phyloP scores from a whole-genome alignment of 2,329 filamentous ascomycete species.

The Ophiognomonia clavigignenti-juglandacearum region DNA sequence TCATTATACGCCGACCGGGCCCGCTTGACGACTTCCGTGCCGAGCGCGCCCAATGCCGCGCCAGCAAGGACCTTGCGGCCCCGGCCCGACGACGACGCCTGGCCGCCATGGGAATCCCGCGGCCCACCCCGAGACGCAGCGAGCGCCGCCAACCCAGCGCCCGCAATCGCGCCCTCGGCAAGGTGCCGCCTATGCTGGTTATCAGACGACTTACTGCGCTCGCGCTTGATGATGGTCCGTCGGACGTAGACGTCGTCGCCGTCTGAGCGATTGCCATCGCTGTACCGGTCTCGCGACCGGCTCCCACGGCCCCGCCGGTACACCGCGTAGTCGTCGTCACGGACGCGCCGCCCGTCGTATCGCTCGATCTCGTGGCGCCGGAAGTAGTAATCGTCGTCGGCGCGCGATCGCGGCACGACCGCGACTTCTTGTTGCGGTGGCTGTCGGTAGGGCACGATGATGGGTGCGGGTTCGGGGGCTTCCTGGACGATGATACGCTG shows the following conservation, averaged over 20 bases:
- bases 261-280: constrained; percentile 32
- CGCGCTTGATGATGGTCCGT: constrained; percentile 44
- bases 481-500: constrained; percentile 59
- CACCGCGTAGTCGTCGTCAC: constrained; percentile 29
- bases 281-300: constrained; percentile 31
- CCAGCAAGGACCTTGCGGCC: constrained; percentile 57
- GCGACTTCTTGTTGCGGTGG: constrained; percentile 32
- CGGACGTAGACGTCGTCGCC: constrained; percentile 37
- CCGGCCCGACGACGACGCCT: constrained; percentile 45
- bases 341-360: constrained; percentile 27
- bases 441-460: constrained; percentile 43
- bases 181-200: constrained; percentile 52
- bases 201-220: constrained; percentile 44
- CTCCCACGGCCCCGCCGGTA: constrained; percentile 26
- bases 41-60: constrained; percentile 57
- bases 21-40: constrained; percentile 55
- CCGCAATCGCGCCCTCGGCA: constrained; percentile 60
- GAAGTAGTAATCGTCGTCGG: constrained; percentile 45
- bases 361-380: constrained; percentile 40
- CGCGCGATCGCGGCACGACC: constrained; percentile 26
- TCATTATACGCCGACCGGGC: constrained; percentile 59
- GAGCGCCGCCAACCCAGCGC: constrained; percentile 57
- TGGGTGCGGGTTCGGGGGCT: constrained; percentile 46
- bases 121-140: constrained; percentile 49
- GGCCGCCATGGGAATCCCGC: constrained; percentile 36